Conservation (phyloP, 345 rosid species). For the Eucalyptus decipiens region DNA sequence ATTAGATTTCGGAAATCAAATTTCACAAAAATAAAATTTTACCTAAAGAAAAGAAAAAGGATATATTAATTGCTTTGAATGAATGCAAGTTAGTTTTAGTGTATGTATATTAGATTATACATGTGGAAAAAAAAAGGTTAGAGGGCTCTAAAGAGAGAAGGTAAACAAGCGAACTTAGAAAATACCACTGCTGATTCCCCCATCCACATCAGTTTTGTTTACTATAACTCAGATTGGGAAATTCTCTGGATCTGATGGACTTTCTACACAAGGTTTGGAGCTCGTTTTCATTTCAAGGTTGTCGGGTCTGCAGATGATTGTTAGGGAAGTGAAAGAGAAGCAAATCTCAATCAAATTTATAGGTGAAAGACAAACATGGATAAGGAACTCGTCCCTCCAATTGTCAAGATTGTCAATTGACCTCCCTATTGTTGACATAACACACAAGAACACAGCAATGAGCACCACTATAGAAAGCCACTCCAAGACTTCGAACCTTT, state of each 20-base stretch:
- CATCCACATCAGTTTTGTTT: conserved; percentile 80
- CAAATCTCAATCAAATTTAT: neutral
- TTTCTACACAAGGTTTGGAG: conserved; percentile 35
- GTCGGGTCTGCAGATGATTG: neutral
- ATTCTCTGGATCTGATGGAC: conserved; percentile 92
- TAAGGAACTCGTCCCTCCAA: conserved; percentile 79
- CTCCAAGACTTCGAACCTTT: conserved; percentile 88
- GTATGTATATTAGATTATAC: neutral
- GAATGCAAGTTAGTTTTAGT: neutral
- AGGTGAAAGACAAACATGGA: conserved; percentile 29
- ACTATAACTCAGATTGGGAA: conserved; percentile 89
- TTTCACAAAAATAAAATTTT: neutral
- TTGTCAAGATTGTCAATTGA: conserved; percentile 70
- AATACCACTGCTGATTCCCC: conserved; percentile 88
- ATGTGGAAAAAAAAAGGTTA: neutral
- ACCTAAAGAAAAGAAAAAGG: neutral
- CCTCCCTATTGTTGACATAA: conserved; percentile 62
- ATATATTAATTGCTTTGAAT: too few species aligned
- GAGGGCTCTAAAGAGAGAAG: neutral
- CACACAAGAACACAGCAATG: conserved; percentile 62
- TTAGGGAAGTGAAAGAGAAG: neutral
- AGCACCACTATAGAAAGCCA: conserved; percentile 38
- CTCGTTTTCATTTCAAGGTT: neutral
- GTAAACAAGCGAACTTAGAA: neutral
- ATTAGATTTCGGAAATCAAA: neutral